Evolutionary conservation across 1,284 basidiomycete species (phyloP).

Genomic region (Acaromyces ingoldii): DNA sequence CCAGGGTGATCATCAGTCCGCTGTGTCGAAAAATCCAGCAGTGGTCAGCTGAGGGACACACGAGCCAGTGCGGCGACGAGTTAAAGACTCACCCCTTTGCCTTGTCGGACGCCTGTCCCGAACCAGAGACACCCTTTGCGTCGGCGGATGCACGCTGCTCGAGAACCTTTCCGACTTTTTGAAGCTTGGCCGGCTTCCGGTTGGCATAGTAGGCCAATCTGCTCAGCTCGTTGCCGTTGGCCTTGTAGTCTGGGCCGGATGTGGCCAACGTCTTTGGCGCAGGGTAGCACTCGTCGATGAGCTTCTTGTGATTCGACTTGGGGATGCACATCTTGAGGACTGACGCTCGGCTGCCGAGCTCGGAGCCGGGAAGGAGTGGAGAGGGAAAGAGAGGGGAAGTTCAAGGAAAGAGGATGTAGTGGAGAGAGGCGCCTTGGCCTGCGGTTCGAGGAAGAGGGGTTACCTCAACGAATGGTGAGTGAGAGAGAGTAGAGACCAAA

Average conservation of each 20-base stretch:
- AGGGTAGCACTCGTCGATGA: slow-evolving; percentile 87
- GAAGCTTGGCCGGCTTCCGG: slow-evolving; percentile 80
- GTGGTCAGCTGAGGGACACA: slow-evolving; percentile 4
- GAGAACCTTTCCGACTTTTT: slow-evolving; percentile 76
- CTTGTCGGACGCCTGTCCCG: slow-evolving; percentile 62
- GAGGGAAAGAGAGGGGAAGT: not conserved
- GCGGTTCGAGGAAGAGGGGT: not conserved
- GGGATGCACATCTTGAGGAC: slow-evolving; percentile 52
- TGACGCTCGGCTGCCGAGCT: not conserved
- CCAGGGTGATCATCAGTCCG: slow-evolving; percentile 75
- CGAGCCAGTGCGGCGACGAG: not conserved
- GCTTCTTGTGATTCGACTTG: slow-evolving; percentile 76
- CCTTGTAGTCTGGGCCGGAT: slow-evolving; percentile 67
- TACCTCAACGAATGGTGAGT: not conserved
- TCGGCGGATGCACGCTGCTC: slow-evolving; percentile 71
- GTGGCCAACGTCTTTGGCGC: slow-evolving; percentile 70
- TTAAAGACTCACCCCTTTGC: slow-evolving; percentile 62
- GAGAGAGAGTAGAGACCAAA: too few species aligned
- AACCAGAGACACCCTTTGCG: slow-evolving; percentile 61
- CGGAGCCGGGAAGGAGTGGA: not conserved
- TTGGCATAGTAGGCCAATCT: slow-evolving; percentile 87
- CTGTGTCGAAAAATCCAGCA: not conserved
- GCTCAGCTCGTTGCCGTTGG: slow-evolving; percentile 70
- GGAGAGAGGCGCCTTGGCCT: not conserved
- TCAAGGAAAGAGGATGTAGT: not conserved